A percentile compares a stretch with the other conserved stretches of the same genome.
These are phyloP conservation scores for Lentinula edodes DNA, from an alignment of 768 basidiomycete species.

Conservation along the genomic window DNA sequence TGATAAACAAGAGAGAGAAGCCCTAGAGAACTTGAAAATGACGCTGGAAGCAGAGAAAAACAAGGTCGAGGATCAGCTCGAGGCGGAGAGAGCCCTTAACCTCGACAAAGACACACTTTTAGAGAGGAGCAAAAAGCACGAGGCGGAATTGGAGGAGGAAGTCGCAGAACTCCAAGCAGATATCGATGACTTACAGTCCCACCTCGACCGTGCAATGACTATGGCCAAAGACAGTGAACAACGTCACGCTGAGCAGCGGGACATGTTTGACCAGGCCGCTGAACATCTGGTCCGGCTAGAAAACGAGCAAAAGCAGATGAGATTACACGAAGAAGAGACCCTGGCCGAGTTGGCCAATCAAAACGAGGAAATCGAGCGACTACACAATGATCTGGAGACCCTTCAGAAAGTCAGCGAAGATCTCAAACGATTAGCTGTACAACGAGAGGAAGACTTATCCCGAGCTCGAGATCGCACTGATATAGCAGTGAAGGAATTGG, in stretches of 20 bases:
- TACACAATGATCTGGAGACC: constrained; percentile 55
- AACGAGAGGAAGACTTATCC: constrained; percentile 76
- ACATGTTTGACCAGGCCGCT: constrained; percentile 79
- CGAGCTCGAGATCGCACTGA: constrained; percentile 77
- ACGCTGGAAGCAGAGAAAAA: constrained; percentile 79
- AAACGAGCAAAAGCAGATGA: constrained; percentile 66
- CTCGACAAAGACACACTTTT: constrained; percentile 82
- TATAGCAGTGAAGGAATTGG: constrained; percentile 54
- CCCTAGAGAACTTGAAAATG: constrained; percentile 76
- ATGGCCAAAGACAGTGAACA: constrained; percentile 78
- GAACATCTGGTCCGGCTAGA: constrained; percentile 84
- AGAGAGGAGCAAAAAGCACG: constrained; percentile 80
- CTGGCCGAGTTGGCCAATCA: constrained; percentile 50
- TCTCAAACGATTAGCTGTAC: constrained; percentile 56
- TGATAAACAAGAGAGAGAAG: constrained; percentile 76
- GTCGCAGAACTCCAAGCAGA: constrained; percentile 74
- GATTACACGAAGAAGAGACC: constrained; percentile 57
- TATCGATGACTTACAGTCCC: constrained; percentile 78
- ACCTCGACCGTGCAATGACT: constrained; percentile 74
- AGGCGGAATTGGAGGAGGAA: constrained; percentile 83
- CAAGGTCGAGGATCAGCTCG: constrained; percentile 75
- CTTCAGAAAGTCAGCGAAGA: constrained; percentile 65
- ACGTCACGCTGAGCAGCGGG: constrained; percentile 63
- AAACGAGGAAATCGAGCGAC: constrained; percentile 51
- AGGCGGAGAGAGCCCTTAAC: constrained; percentile 72